Percentiles rank a stretch among this genome's conserved stretches.
Conservation (phyloP, 2,329 filamentous ascomycete genomes). For the Zasmidium citrigriseum region DNA sequence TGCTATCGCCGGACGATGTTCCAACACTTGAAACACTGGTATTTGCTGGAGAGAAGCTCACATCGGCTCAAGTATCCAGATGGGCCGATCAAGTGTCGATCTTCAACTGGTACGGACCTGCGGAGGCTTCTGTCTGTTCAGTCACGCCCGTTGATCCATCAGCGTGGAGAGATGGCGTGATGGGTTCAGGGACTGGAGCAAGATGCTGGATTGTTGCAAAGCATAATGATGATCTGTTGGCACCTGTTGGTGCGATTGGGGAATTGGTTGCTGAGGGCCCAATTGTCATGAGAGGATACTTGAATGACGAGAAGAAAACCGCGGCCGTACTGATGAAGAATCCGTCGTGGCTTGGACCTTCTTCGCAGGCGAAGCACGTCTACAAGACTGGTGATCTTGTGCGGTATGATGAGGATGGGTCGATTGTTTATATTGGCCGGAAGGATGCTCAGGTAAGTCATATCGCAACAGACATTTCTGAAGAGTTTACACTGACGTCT, state of each 20-base stretch:
- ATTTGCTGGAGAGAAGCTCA: constrained; percentile 12
- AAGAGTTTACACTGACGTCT: no score
- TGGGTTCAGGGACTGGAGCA: constrained; percentile 20
- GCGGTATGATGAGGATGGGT: constrained; percentile 54
- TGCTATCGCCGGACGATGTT: constrained; percentile 46
- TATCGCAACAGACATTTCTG: no score
- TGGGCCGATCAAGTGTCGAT: constrained; percentile 20
- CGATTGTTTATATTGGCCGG: constrained; percentile 60
- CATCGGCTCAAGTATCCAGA: neutral
- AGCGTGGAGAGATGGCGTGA: neutral
- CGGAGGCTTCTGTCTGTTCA: constrained; percentile 33
- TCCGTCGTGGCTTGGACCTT: neutral
- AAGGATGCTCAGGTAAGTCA: constrained; percentile 62
- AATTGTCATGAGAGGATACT: constrained; percentile 47
- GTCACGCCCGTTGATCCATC: neutral
- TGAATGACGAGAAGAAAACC: neutral
- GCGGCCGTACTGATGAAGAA: neutral
- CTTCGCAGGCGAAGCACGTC: constrained; percentile 35
- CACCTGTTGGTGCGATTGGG: constrained; percentile 48
- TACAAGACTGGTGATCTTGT: constrained; percentile 65
- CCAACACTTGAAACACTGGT: constrained; percentile 22
- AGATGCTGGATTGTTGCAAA: constrained; percentile 35
- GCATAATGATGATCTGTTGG: constrained; percentile 27
- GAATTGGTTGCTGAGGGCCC: constrained; percentile 51
- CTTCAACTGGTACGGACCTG: constrained; percentile 48